Evolutionary conservation across 768 basidiomycete species (phyloP), one percentile per base, ranked within the genome.

Genomic region (Pisolithus tinctorius): DNA sequence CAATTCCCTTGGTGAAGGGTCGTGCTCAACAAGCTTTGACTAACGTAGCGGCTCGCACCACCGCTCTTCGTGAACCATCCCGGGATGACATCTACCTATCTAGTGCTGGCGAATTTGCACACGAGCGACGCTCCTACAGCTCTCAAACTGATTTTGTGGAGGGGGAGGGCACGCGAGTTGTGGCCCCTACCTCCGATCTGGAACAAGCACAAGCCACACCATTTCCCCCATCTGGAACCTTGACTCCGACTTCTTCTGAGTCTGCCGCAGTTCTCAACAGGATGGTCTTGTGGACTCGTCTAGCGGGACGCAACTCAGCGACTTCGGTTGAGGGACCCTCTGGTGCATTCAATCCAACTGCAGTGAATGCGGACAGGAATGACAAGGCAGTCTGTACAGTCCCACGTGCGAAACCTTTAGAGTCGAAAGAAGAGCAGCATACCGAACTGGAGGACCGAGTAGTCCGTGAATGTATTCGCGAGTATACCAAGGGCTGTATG

Each of bases 401-500:
- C 34, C 61, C 88, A 29, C 71, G 78, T 45, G 73, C 78, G 2
- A 77, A 80, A 41, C 65, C 82, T 8, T 87, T 88, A 2, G 64
- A 63, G 1, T 79, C 83, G 1, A 56, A 68, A 5, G 86, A 87
- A 69, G 84, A 88, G 61, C 80, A 74, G 59, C 78, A 86, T 57
- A 73, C 76, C 2, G 87, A 93, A 59, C 69, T 96, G 8, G 93
- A 96, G 60, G 76, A 78, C 29, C 93, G 92, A 67, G 85, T 95
- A 42, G 69, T 95, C 10, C 74, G 82, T 23, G 89, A 94, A 66
- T 84, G 82, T 49, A 74, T 91, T 29, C 76, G 80, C 48, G 85
- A 90, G 58, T 91, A 83, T 60, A 74, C 79, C 13, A 88, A 85
- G 59, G 92, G 91, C 10, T 86, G 82, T 43, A 95, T 96, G 89